Evolutionary conservation across 2,329 filamentous ascomycete species (phyloP).

Genomic region (Ceratocystis destructans): DNA sequence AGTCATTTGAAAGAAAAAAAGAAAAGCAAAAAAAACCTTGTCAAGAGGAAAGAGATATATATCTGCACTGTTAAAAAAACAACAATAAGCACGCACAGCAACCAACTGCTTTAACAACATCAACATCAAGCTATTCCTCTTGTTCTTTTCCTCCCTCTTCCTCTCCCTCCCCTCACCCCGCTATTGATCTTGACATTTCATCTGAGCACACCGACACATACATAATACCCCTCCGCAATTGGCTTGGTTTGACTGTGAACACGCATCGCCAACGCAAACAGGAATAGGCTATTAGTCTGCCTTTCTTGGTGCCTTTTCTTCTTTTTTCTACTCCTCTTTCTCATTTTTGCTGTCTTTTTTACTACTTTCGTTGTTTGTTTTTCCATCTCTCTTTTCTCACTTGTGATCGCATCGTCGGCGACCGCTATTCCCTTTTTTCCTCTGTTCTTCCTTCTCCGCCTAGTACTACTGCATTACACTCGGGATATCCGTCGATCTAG

Average conservation of each 20-base stretch:
- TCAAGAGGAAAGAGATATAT: neutral
- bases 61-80: neutral
- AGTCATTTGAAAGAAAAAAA: neutral
- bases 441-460: neutral
- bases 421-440: neutral
- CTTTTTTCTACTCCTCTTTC: neutral
- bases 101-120: neutral
- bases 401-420: neutral
- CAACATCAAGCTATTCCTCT: neutral
- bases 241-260: neutral
- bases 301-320: neutral
- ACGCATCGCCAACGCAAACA: neutral
- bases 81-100: neutral
- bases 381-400: neutral
- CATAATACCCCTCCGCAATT: slow-evolving; percentile 1
- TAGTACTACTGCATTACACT: neutral
- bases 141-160: neutral
- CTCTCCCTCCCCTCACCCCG: neutral
- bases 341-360: neutral
- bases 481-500: neutral
- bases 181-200: slow-evolving; percentile 3
- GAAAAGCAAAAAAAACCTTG: neutral
- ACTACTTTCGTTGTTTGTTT: neutral
- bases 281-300: neutral
- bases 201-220: slow-evolving; percentile 5